Conservation (phyloP, 345 rosid species). For the Hibiscus tridactylites region DNA sequence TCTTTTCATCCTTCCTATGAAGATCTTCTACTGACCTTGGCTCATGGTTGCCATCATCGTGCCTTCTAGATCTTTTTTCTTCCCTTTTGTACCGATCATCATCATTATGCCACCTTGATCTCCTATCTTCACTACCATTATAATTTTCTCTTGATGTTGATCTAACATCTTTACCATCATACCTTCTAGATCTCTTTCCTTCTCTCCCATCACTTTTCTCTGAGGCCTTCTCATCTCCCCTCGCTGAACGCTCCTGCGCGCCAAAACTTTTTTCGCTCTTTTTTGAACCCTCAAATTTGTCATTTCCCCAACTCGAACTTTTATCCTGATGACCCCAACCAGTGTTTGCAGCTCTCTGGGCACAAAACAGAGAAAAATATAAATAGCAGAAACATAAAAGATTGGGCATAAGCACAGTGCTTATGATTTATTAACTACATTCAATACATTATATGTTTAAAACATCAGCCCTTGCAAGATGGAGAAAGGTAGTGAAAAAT, state of each 20-base stretch:
- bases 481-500: not conserved
- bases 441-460: not conserved
- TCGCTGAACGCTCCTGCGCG: slow-evolving; percentile 10
- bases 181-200: slow-evolving; percentile 24
- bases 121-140: slow-evolving; percentile 19
- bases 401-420: not conserved
- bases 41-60: slow-evolving; percentile 20
- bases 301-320: slow-evolving; percentile 60
- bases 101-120: slow-evolving; percentile 8
- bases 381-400: not conserved
- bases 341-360: slow-evolving; percentile 79
- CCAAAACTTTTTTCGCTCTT: slow-evolving; percentile 31
- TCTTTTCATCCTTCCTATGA: slow-evolving; percentile 9
- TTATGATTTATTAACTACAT: not conserved
- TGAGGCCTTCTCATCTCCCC: slow-evolving; percentile 18
- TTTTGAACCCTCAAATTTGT: slow-evolving; percentile 48
- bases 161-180: slow-evolving; percentile 9
- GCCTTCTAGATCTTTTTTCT: slow-evolving; percentile 16
- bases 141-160: slow-evolving; percentile 13
- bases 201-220: slow-evolving; percentile 28
- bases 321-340: slow-evolving; percentile 81
- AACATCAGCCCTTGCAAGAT: not conserved
- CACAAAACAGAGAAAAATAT: slow-evolving; percentile 10
- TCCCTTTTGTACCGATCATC: slow-evolving; percentile 26
- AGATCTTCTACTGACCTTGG: slow-evolving; percentile 17